Evolutionary conservation across 495 filamentous ascomycete species (phyloP).

Genomic region (Penicillium alfredii): DNA sequence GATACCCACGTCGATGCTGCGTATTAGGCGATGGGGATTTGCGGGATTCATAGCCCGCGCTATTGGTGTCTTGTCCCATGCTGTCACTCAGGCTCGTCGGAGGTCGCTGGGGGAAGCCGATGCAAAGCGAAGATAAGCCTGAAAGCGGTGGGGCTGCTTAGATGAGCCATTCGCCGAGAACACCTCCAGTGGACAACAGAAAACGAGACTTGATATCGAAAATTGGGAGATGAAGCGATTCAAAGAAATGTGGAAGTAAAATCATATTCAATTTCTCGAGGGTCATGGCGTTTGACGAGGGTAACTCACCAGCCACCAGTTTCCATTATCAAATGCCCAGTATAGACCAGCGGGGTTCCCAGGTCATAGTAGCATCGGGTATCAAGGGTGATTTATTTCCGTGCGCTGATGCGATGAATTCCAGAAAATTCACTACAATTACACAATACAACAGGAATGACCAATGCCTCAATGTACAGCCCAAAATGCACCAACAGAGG

Average conservation of each 20-base stretch:
- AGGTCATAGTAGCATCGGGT: too few species aligned
- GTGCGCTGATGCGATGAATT: conserved; percentile 1
- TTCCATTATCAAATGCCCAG: conserved; percentile 20
- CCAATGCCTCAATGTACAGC: conserved; percentile 1
- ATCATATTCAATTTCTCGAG: too few species aligned
- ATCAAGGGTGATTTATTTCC: too few species aligned
- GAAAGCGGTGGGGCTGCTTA: conserved; percentile 34
- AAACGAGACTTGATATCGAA: conserved; percentile 3
- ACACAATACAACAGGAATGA: too few species aligned
- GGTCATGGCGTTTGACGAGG: too few species aligned
- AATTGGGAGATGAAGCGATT: too few species aligned
- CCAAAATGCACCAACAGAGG: too few species aligned
- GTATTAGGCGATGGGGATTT: conserved; percentile 30
- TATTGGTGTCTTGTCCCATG: conserved; percentile 26
- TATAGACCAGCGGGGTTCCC: conserved; percentile 15
- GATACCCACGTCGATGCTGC: conserved; percentile 70
- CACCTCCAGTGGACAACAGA: conserved; percentile 4
- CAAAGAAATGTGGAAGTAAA: too few species aligned
- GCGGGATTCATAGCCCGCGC: conserved; percentile 13
- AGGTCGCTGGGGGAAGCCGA: conserved; percentile 39
- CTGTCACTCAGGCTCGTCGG: too few species aligned
- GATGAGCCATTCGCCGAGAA: conserved; percentile 15
- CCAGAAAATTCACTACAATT: too few species aligned
- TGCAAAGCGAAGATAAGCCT: conserved; percentile 44
- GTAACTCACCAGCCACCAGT: conserved; percentile 18